Conservation (phyloP, 306 rosid species). For the Pyrus pyrifolia region DNA sequence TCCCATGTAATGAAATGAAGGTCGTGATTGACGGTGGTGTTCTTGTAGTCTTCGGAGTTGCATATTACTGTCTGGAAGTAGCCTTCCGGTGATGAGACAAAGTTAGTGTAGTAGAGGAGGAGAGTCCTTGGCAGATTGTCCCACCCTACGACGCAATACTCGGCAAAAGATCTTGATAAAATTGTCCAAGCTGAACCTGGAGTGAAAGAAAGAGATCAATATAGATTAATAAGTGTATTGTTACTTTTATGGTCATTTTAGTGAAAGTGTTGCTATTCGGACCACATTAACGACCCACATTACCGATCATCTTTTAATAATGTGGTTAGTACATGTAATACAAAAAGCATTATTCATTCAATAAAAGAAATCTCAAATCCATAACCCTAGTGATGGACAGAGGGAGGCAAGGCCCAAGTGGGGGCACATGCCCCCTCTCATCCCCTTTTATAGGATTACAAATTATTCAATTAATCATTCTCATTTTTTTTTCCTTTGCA, state of each 20-base stretch:
- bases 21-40: constrained; percentile 79
- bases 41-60: constrained; percentile 59
- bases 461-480: no score
- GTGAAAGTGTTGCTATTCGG: no score
- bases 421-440: no score
- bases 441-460: no score
- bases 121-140: constrained; percentile 89
- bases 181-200: constrained; percentile 96
- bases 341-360: no score
- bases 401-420: no score
- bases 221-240: neutral
- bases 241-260: neutral
- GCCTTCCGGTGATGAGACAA: constrained; percentile 88
- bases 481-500: no score
- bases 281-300: no score
- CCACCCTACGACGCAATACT: constrained; percentile 83
- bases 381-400: no score
- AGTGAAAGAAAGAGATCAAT: neutral
- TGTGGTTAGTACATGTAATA: no score
- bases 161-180: constrained; percentile 77
- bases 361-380: no score
- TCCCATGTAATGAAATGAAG: constrained; percentile 92
- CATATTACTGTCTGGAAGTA: constrained; percentile 83
- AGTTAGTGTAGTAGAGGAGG: constrained; percentile 86
- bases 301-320: no score